phyloP scores from a whole-genome alignment of 2,329 filamentous ascomycete genomes.

The Pestalotiopsis sp. region DNA sequence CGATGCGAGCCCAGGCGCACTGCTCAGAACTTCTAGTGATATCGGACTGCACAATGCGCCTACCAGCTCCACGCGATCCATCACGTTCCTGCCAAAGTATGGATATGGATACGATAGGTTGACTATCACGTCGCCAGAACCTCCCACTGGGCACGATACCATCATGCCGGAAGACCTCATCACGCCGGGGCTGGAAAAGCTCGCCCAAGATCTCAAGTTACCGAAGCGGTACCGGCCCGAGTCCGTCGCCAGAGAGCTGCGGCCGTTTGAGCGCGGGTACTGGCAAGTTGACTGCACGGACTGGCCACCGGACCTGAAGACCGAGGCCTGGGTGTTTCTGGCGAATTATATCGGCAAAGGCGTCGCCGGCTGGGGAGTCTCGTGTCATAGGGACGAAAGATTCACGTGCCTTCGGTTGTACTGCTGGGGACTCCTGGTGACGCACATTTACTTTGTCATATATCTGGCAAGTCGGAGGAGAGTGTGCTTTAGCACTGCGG shows the following conservation, averaged over 20 bases:
- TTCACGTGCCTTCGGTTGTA: conserved; percentile 65
- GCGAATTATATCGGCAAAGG: conserved; percentile 61
- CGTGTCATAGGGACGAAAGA: conserved; percentile 50
- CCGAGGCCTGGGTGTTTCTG: conserved; percentile 64
- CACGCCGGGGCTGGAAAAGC: conserved; percentile 54
- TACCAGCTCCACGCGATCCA: conserved; percentile 11
- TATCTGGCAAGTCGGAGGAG: conserved; percentile 71
- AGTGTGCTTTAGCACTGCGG: conserved; percentile 57
- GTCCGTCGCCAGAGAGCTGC: conserved; percentile 49
- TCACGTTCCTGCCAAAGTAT: conserved; percentile 26
- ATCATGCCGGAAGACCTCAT: conserved; percentile 46
- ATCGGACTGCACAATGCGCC: conserved; percentile 24
- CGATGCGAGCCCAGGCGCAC: conserved; percentile 20
- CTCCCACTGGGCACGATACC: conserved; percentile 27
- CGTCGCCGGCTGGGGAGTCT: conserved; percentile 68
- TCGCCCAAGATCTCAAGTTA: conserved; percentile 56
- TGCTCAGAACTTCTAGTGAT: conserved; percentile 38
- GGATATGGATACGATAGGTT: conserved; percentile 36
- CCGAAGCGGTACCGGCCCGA: conserved; percentile 55
- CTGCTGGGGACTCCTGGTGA: conserved; percentile 75
- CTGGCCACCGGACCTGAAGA: conserved; percentile 54
- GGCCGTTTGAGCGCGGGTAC: conserved; percentile 72
- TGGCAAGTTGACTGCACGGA: conserved; percentile 67
- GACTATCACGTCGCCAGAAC: conserved; percentile 58
- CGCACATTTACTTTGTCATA: conserved; percentile 74